Conservation (phyloP, 306 rosid species). For the Pterocarpus macrocarpus region DNA sequence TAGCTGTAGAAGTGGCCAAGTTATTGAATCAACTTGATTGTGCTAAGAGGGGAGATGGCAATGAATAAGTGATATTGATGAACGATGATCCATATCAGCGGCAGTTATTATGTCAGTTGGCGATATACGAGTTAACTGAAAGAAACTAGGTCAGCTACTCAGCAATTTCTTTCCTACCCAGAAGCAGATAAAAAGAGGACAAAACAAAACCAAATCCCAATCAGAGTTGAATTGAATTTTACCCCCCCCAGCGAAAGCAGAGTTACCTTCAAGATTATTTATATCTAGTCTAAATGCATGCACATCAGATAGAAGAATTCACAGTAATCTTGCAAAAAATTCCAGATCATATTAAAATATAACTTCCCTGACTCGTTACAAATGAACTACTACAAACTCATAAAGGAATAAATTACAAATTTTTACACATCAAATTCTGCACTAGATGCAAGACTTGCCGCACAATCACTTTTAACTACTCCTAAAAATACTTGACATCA, state of each 20-base stretch:
- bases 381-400: slow-evolving; percentile 32
- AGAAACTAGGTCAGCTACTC: too few species aligned
- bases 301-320: slow-evolving; percentile 1
- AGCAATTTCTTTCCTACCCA: too few species aligned
- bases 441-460: slow-evolving; percentile 20
- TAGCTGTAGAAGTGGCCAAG: too few species aligned
- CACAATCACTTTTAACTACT: slow-evolving; percentile 17
- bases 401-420: slow-evolving; percentile 31
- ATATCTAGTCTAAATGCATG: neutral
- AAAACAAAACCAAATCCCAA: too few species aligned
- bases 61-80: too few species aligned
- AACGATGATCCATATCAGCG: too few species aligned
- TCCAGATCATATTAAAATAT: slow-evolving; percentile 29
- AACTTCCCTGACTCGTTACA: slow-evolving; percentile 12
- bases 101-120: too few species aligned
- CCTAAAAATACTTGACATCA: slow-evolving; percentile 34
- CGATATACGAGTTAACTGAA: too few species aligned
- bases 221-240: neutral
- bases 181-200: too few species aligned
- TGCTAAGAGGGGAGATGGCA: too few species aligned
- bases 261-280: too few species aligned
- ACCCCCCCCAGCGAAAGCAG: neutral
- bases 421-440: slow-evolving; percentile 40
- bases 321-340: neutral
- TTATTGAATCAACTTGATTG: too few species aligned